Conservation (phyloP, 2,329 filamentous ascomycete genomes). For the Phialemonium atrogriseum region DNA sequence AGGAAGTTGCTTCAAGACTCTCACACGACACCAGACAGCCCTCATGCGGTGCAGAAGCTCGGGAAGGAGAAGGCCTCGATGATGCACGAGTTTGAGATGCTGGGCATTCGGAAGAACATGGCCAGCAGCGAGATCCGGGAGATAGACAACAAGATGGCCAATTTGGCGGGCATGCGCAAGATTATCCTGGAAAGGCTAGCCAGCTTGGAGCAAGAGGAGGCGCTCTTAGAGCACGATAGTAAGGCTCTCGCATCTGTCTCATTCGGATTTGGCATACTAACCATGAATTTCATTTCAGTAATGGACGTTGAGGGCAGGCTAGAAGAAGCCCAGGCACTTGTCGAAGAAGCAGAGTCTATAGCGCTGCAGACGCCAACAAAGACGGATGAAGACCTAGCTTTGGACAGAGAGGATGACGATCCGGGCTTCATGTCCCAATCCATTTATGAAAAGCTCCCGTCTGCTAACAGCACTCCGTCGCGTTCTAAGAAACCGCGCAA, state of each 20-base stretch:
- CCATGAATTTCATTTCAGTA: constrained; percentile 39
- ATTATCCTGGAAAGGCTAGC: constrained; percentile 86
- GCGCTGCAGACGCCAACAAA: constrained; percentile 42
- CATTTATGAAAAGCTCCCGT: constrained; percentile 86
- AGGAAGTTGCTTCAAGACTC: constrained; percentile 68
- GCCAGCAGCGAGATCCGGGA: constrained; percentile 91
- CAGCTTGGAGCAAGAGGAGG: constrained; percentile 81
- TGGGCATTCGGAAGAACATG: constrained; percentile 93
- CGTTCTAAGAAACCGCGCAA: constrained; percentile 46
- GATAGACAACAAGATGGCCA: constrained; percentile 94
- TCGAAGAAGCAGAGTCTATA: constrained; percentile 50
- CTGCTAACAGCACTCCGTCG: constrained; percentile 37
- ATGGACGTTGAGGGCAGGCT: constrained; percentile 53
- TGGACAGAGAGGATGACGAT: constrained; percentile 39
- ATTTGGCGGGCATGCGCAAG: constrained; percentile 84
- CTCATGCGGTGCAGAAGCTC: constrained; percentile 62
- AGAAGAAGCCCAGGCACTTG: constrained; percentile 52
- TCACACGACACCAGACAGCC: constrained; percentile 39
- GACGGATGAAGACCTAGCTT: constrained; percentile 44
- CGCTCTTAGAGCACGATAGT: constrained; percentile 82
- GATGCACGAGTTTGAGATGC: constrained; percentile 82
- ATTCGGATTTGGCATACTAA: constrained; percentile 10
- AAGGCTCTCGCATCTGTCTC: constrained; percentile 25
- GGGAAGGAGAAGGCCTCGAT: constrained; percentile 73
- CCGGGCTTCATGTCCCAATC: constrained; percentile 90